These are phyloP conservation scores for Byssothecium circinans DNA, from an alignment of 2,329 filamentous ascomycete genomes.

Conservation along the genomic window DNA sequence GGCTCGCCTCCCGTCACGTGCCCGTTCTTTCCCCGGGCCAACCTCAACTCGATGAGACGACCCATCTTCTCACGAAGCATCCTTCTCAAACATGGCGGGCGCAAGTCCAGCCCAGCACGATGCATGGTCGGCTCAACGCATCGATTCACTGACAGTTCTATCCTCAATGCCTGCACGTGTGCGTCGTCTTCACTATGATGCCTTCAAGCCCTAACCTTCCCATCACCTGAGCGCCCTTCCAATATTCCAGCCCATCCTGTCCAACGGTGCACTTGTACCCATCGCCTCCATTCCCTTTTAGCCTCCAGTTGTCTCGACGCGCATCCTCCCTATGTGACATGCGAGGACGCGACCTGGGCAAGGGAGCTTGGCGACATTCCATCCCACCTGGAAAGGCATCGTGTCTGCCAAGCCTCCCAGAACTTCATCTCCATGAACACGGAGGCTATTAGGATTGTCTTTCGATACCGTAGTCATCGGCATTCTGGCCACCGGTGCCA, in stretches of 20 bases:
- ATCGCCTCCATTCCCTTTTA: not conserved
- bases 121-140: too few species aligned
- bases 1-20: constrained; percentile 1
- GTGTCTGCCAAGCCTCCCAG: constrained; percentile 21
- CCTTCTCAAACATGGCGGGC: too few species aligned
- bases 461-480: constrained; percentile 7
- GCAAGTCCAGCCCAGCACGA: too few species aligned
- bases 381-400: constrained; percentile 21
- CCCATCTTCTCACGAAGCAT: too few species aligned
- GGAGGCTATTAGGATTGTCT: constrained; percentile 23
- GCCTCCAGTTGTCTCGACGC: constrained; percentile 1
- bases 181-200: not conserved
- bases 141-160: too few species aligned
- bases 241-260: too few species aligned
- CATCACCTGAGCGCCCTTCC: constrained; percentile 1
- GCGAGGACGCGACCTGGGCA: constrained; percentile 18
- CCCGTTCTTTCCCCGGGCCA: too few species aligned
- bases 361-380: constrained; percentile 32
- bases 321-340: constrained; percentile 18
- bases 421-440: constrained; percentile 16
- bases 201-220: not conserved
- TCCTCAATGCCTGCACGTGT: too few species aligned
- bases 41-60: too few species aligned
- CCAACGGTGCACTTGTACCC: too few species aligned
- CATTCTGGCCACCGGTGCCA: constrained; percentile 30